Conservation (phyloP, 139 green algal genomes). For the Deuterostichococcus epilithicus region DNA sequence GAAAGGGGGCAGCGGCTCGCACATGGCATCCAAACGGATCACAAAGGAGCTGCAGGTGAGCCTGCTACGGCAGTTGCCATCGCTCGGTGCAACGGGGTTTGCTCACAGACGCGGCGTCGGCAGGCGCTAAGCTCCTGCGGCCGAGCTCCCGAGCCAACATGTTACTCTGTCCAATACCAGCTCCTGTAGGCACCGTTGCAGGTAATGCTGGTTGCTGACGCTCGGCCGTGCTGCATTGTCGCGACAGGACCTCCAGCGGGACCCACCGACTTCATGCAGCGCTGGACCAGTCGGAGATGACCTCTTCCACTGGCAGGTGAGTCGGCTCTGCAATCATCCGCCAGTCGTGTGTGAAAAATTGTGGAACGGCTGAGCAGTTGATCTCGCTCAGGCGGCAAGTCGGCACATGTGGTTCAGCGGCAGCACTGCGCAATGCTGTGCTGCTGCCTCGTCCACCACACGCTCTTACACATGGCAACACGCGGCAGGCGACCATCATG, state of each 20-base stretch:
- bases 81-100: too few species aligned
- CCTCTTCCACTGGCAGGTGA: constrained; percentile 89
- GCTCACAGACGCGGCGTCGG: not conserved
- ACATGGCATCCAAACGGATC: constrained; percentile 85
- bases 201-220: not conserved
- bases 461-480: not conserved
- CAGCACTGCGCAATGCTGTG: not conserved
- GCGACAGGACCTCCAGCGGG: constrained; percentile 84
- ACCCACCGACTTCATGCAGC: constrained; percentile 88
- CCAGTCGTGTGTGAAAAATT: not conserved
- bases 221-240: not conserved
- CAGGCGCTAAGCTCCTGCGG: not conserved
- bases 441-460: not conserved
- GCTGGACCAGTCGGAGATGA: constrained; percentile 81
- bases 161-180: not conserved
- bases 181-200: not conserved
- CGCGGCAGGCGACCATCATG: constrained; percentile 71
- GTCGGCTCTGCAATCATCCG: too few species aligned
- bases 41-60: constrained; percentile 80
- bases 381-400: too few species aligned
- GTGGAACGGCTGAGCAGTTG: too few species aligned
- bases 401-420: too few species aligned
- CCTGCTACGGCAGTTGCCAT: not conserved
- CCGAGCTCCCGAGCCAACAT: not conserved
- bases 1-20: not conserved